phyloP scores from a whole-genome alignment of 306 rosid species.

The Vigna mungo region DNA sequence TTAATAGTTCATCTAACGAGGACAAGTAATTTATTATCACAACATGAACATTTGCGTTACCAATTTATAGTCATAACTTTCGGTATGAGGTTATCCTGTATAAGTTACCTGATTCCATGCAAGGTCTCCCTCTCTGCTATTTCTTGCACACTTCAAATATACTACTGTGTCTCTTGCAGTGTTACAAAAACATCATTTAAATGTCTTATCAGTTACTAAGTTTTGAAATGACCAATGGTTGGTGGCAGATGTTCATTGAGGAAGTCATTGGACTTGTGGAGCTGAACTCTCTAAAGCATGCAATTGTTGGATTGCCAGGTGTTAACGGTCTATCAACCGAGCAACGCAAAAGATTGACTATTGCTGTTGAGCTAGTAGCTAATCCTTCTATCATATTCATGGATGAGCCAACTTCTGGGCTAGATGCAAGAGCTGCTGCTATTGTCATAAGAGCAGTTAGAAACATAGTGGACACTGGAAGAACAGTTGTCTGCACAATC shows the following conservation, averaged over 20 bases:
- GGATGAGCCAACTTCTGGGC: slow-evolving; percentile 72
- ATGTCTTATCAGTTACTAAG: slow-evolving; percentile 9
- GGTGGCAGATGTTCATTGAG: slow-evolving; percentile 58
- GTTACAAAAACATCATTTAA: not conserved
- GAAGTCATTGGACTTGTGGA: slow-evolving; percentile 70
- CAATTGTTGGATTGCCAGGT: slow-evolving; percentile 65
- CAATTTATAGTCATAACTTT: not conserved
- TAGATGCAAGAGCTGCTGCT: slow-evolving; percentile 69
- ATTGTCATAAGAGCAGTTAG: slow-evolving; percentile 62
- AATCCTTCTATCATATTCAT: slow-evolving; percentile 70
- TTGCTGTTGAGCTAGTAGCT: slow-evolving; percentile 66
- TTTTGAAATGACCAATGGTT: slow-evolving; percentile 36
- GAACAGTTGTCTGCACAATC: slow-evolving; percentile 67
- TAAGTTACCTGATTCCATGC: not conserved
- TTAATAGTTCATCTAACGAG: not conserved
- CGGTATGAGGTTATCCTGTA: not conserved
- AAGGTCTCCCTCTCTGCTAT: not conserved
- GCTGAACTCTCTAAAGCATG: slow-evolving; percentile 55
- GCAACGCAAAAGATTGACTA: slow-evolving; percentile 65
- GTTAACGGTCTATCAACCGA: slow-evolving; percentile 60
- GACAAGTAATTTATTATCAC: not conserved
- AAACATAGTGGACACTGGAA: slow-evolving; percentile 64
- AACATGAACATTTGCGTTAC: not conserved
- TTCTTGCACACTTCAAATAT: not conserved
- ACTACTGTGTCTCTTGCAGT: not conserved